Evolutionary conservation across 805 yeast genomes (phyloP).

Genomic region (Saccharomyces jurei): DNA sequence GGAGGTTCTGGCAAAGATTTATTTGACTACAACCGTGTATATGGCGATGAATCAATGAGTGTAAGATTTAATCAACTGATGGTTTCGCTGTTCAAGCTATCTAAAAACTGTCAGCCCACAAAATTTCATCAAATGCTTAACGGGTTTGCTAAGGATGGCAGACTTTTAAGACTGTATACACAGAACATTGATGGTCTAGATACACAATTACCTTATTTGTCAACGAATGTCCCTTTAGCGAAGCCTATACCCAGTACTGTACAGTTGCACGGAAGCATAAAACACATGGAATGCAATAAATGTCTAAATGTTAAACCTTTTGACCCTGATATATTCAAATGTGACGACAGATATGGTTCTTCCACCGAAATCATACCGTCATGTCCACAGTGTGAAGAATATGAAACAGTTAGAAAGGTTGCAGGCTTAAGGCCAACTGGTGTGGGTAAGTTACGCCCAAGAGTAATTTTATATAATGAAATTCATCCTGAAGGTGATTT

Average conservation of each 20-base stretch:
- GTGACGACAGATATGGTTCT: conserved; percentile 21
- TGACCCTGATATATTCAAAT: conserved; percentile 42
- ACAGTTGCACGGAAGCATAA: conserved; percentile 80
- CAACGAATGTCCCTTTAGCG: conserved; percentile 44
- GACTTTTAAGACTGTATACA: conserved; percentile 69
- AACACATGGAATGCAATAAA: conserved; percentile 65
- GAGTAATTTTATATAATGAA: conserved; percentile 66
- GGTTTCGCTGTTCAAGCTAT: conserved; percentile 48
- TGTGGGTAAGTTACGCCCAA: conserved; percentile 53
- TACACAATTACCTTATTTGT: conserved; percentile 41
- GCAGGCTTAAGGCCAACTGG: conserved; percentile 63
- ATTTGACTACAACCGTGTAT: conserved; percentile 67
- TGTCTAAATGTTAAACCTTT: conserved; percentile 54
- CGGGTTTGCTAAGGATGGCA: conserved; percentile 49
- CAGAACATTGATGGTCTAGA: conserved; percentile 86
- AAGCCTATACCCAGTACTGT: conserved; percentile 49
- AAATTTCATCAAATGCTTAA: conserved; percentile 63
- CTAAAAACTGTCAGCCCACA: conserved; percentile 56
- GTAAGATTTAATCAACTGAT: conserved; percentile 68
- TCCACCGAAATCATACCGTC: conserved; percentile 33
- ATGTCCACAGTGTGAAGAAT: conserved; percentile 60
- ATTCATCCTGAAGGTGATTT: conserved; percentile 82
- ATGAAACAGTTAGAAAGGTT: conserved; percentile 45
- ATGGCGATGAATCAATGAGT: conserved; percentile 53
- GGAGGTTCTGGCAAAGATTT: conserved; percentile 52